Evolutionary conservation across 2,329 filamentous ascomycete species (phyloP), one percentile per base, ranked within the genome.

Genomic region (Lachnellula willkommii): DNA sequence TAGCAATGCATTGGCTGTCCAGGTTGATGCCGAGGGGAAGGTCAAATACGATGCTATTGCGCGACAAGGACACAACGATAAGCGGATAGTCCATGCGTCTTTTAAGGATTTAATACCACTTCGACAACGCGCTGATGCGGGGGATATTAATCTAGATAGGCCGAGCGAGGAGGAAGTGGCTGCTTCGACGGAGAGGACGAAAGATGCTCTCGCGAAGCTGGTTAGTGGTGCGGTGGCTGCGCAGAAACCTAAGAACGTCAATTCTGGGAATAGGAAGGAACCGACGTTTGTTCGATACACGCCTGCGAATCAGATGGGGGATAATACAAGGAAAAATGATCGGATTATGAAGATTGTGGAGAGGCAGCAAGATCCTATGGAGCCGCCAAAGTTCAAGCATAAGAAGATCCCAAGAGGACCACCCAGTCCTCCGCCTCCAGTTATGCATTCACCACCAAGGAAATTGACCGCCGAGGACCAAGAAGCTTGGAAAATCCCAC

Each of bases 331-430:
- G 72, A 95, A 96, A 75, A 90, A 91, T 66, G 92, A 97, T 67
- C 86, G 94, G 14, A 96, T 99, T 63, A 95, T 99, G 83, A 97
- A 97, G 78, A 97, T 99, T 73, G 90, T 96, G 39, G 90, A 96
- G 72, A 81, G 90, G 54, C 93, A 97, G 71, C 81, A 87, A 64
- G 94, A 99, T 73, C 94, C 94, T 0, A 89, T 96, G 87, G 93
- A 96, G 69, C 94, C 94, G 1, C 93, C 94, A 2, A 97, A 96
- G 69, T 96, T 97, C 77, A 97, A 97, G 74, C 90, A 96, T 76
- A 97, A 97, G 79, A 96, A 96, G 75, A 95, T 99, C 56, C 93
- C 93, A 9, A 83, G 90, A 65, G 92, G 93, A 37, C 92, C 94
- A 9, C 92, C 93, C 0, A 94, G 88, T 50, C 94, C 94, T 3